phyloP scores from a whole-genome alignment of 331 rosid genomes.

The Rosa hybrid region DNA sequence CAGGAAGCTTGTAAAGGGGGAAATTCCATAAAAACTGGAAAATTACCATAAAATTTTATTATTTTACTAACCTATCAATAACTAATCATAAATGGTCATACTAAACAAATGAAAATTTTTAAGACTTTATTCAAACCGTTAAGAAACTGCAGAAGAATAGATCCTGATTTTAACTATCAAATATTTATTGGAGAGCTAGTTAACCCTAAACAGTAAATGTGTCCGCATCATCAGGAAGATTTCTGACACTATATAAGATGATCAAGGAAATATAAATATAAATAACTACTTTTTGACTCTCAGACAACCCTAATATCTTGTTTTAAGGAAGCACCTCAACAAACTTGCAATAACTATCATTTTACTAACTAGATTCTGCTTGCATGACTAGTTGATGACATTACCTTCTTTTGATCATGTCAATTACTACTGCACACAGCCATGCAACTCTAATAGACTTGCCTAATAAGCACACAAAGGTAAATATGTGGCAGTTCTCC shows the following conservation, averaged over 20 bases:
- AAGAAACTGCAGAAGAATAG: background rate
- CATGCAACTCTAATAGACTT: constrained; percentile 4
- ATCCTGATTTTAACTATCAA: background rate
- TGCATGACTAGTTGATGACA: background rate
- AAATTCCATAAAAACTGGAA: background rate
- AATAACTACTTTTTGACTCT: background rate
- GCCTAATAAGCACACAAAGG: background rate
- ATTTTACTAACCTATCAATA: background rate
- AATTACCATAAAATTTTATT: background rate
- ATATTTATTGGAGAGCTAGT: background rate
- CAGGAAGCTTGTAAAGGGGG: background rate
- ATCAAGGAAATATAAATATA: background rate
- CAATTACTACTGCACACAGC: background rate
- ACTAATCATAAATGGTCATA: background rate
- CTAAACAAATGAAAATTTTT: background rate
- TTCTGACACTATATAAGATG: background rate
- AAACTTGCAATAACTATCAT: background rate
- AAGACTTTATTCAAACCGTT: background rate
- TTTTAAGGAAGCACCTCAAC: background rate
- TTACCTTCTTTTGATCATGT: background rate
- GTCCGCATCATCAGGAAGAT: background rate
- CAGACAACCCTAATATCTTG: background rate
- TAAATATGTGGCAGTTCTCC: background rate
- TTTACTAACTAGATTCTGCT: background rate
- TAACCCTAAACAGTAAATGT: background rate